Evolutionary conservation across 441 rosid genomes (phyloP).

Genomic region (Macaranga tanarius): DNA sequence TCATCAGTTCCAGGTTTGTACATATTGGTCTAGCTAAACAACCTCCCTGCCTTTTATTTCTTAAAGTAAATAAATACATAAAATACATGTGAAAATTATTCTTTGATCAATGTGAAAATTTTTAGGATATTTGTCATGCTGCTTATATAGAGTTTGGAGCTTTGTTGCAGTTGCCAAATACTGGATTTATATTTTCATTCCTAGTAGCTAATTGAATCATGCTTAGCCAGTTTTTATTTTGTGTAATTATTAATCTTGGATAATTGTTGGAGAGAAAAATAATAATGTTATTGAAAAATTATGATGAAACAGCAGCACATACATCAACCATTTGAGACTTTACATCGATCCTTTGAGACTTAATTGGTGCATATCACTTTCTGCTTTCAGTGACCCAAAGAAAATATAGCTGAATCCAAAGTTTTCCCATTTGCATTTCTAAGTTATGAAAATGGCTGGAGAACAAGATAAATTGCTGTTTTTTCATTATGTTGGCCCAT

Average conservation of each 20-base stretch:
- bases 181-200: no score
- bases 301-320: neutral
- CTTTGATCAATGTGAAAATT: no score
- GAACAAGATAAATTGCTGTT: neutral
- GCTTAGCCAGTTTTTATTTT: neutral
- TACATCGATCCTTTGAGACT: no score
- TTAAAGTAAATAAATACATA: neutral
- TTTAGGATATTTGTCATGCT: neutral
- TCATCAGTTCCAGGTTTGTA: conserved; percentile 93
- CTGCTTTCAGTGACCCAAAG: no score
- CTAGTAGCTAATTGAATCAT: neutral
- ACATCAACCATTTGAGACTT: no score
- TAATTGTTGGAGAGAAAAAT: neutral
- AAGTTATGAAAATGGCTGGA: neutral
- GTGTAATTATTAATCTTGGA: neutral
- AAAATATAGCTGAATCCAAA: neutral
- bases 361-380: no score
- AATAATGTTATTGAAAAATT: neutral
- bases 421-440: neutral
- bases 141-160: neutral
- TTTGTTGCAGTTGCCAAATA: no score
- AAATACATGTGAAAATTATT: neutral
- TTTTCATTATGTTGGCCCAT: neutral
- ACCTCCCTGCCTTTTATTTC: neutral
- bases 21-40: neutral